phyloP scores from a whole-genome alignment of 148 eudicot genomes.

The Silene uniflora region DNA sequence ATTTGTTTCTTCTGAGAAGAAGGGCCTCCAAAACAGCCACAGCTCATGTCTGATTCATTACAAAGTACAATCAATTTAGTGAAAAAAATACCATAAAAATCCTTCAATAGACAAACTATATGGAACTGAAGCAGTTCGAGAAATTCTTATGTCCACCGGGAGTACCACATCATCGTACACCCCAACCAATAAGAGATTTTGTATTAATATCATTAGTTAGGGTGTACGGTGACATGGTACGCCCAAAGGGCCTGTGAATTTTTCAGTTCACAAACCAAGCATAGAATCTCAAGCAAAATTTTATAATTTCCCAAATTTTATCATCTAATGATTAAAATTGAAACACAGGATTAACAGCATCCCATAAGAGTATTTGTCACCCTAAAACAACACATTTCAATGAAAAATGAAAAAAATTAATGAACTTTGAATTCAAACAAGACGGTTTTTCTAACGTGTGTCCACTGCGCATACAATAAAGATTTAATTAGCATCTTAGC shows the following conservation, averaged over 20 bases:
- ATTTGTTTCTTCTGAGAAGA: conserved; percentile 23
- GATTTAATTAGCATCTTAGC: neutral
- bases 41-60: conserved; percentile 36
- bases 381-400: too few relatives aligned
- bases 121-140: neutral
- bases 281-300: neutral
- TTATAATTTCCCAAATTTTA: neutral
- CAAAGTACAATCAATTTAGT: neutral
- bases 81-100: neutral
- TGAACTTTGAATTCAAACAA: too few relatives aligned
- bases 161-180: too few relatives aligned
- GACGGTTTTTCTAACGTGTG: too few relatives aligned
- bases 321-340: neutral
- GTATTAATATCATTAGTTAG: too few relatives aligned
- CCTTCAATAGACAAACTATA: neutral
- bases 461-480: too few relatives aligned
- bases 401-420: too few relatives aligned
- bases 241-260: too few relatives aligned
- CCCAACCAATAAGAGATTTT: too few relatives aligned
- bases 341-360: neutral
- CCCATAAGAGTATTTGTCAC: neutral
- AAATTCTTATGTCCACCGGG: too few relatives aligned
- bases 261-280: too few relatives aligned
- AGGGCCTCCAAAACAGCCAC: conserved; percentile 47
- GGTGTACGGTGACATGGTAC: too few relatives aligned